A percentile compares a stretch with the other conserved stretches of the same genome.
phyloP scores from a whole-genome alignment of 768 basidiomycete species.

The Trametes coccinea region DNA sequence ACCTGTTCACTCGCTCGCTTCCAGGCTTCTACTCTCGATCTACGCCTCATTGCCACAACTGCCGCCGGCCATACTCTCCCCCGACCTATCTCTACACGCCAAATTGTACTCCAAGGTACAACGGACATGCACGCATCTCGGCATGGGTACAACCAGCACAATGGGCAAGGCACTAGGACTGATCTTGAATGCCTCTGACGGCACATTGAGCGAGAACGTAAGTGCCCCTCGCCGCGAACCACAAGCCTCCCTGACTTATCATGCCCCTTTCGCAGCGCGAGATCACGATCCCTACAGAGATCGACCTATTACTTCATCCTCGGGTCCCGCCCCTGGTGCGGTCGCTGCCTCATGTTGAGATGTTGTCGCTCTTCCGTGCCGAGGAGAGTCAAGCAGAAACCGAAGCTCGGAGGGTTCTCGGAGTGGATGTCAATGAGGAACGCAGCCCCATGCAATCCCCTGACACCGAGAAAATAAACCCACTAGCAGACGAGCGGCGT shows the following conservation, averaged over 20 bases:
- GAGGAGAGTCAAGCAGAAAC: constrained; percentile 70
- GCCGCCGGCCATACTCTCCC: constrained; percentile 55
- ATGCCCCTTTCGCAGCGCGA: background rate
- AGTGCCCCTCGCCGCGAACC: constrained; percentile 11
- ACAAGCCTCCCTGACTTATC: background rate
- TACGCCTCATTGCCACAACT: constrained; percentile 57
- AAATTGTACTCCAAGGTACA: constrained; percentile 49
- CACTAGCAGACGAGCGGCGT: background rate
- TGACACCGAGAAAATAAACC: constrained; percentile 5
- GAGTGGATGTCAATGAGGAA: constrained; percentile 30
- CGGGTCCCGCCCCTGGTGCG: constrained; percentile 76
- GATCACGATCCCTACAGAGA: constrained; percentile 22
- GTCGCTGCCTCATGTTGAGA: constrained; percentile 62
- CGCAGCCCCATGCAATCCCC: constrained; percentile 22
- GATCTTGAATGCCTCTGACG: constrained; percentile 39
- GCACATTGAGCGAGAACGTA: constrained; percentile 30
- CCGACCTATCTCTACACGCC: constrained; percentile 49
- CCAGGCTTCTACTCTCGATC: constrained; percentile 58
- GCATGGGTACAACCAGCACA: constrained; percentile 52
- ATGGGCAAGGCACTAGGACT: constrained; percentile 65
- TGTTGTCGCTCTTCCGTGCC: constrained; percentile 56
- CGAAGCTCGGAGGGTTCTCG: constrained; percentile 43
- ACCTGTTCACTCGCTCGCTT: constrained; percentile 57
- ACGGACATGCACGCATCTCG: constrained; percentile 47
- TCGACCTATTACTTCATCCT: constrained; percentile 75